A percentile compares a stretch with the other conserved stretches of the same genome.
Evolutionary conservation across 2,329 filamentous ascomycete species (phyloP).

Genomic region (Cladobotryum mycophilum): DNA sequence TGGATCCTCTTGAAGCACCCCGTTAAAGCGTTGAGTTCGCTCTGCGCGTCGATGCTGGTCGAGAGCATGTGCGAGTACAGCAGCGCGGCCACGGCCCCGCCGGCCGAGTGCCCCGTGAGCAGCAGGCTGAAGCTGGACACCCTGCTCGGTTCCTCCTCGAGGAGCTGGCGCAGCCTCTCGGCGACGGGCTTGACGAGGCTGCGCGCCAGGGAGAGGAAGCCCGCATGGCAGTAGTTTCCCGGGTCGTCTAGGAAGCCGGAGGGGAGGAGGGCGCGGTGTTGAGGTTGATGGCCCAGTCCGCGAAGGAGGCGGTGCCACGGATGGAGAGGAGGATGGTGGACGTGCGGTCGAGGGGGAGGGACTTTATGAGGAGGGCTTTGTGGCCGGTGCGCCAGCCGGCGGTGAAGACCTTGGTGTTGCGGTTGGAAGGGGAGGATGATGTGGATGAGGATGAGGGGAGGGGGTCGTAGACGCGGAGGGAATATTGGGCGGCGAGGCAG

Average conservation of each 20-base stretch:
- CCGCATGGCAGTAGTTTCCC: constrained; percentile 72
- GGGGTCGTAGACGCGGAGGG: constrained; percentile 64
- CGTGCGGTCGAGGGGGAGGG: constrained; percentile 68
- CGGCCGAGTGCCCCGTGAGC: constrained; percentile 81
- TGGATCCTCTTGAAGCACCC: constrained; percentile 71
- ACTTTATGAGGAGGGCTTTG: constrained; percentile 81
- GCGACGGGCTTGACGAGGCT: constrained; percentile 72
- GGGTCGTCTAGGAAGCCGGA: constrained; percentile 68
- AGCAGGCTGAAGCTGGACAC: constrained; percentile 63
- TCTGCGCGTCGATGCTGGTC: constrained; percentile 45
- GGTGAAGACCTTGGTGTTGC: constrained; percentile 63
- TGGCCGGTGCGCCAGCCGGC: constrained; percentile 69
- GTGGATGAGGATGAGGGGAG: constrained; percentile 63
- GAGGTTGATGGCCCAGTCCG: constrained; percentile 84
- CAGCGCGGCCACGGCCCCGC: constrained; percentile 74
- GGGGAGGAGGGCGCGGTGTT: constrained; percentile 59
- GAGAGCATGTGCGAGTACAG: constrained; percentile 78
- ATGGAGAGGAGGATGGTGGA: constrained; percentile 79
- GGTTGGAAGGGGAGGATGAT: constrained; percentile 49
- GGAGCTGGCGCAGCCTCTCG: constrained; percentile 58
- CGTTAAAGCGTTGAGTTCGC: constrained; percentile 64
- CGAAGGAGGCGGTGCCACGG: constrained; percentile 70
- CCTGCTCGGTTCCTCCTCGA: constrained; percentile 62
- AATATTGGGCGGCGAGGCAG: constrained; percentile 72
- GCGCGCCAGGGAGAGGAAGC: constrained; percentile 69